Evolutionary conservation across 331 rosid species (phyloP).

Genomic region (Acacia pycnantha): DNA sequence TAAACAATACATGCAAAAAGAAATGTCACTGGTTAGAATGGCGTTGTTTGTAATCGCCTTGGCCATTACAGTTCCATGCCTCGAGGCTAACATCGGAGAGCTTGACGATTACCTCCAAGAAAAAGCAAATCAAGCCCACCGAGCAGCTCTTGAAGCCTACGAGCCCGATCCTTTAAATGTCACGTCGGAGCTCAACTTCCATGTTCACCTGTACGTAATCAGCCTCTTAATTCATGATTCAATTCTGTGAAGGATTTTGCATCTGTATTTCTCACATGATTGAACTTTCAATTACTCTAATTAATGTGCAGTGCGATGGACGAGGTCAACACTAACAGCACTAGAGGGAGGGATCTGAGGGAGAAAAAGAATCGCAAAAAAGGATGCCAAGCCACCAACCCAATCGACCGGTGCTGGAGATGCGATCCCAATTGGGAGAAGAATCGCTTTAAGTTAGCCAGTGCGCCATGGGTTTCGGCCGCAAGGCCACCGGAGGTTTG

Average conservation of each 20-base stretch:
- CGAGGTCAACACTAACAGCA: slow-evolving; percentile 19
- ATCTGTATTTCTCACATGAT: too few relatives aligned
- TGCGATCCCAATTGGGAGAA: slow-evolving; percentile 63
- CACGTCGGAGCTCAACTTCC: too few relatives aligned
- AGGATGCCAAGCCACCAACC: slow-evolving; percentile 60
- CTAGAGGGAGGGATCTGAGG: slow-evolving; percentile 53
- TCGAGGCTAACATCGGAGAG: slow-evolving; percentile 46
- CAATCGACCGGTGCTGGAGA: slow-evolving; percentile 86
- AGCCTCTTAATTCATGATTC: too few relatives aligned
- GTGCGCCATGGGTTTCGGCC: slow-evolving; percentile 70
- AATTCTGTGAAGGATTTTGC: too few relatives aligned
- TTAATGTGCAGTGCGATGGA: slow-evolving; percentile 9
- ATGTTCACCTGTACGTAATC: too few relatives aligned
- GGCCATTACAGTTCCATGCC: slow-evolving; percentile 47
- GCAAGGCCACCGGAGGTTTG: slow-evolving; percentile 54
- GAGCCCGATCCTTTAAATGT: slow-evolving; percentile 15
- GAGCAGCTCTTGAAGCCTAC: slow-evolving; percentile 41
- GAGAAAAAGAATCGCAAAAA: neutral
- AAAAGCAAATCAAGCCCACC: slow-evolving; percentile 33
- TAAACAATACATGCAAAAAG: neutral
- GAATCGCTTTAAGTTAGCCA: slow-evolving; percentile 42
- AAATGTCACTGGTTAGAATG: slow-evolving; percentile 25
- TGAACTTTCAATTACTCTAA: too few relatives aligned
- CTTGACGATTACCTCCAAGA: slow-evolving; percentile 40
- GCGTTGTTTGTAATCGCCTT: slow-evolving; percentile 30